A percentile compares a stretch with the other conserved stretches of the same genome.
Evolutionary conservation across 2,329 filamentous ascomycete genomes (phyloP).

Genomic region (Aspergillus floridensis): DNA sequence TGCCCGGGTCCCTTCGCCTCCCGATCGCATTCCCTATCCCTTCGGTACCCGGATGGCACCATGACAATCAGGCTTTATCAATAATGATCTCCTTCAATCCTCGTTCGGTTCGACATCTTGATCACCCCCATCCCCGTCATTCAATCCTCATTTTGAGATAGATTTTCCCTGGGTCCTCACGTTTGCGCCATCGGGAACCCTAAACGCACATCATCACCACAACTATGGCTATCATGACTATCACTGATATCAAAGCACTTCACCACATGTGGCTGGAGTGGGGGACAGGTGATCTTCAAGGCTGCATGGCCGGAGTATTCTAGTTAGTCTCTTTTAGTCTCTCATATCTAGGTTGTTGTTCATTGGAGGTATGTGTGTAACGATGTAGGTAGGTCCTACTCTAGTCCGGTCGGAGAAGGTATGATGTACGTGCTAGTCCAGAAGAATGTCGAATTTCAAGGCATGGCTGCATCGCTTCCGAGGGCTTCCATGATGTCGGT

Average conservation of each 20-base stretch:
- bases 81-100: not conserved
- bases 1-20: constrained; percentile 15
- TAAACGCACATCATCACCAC: not conserved
- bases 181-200: not conserved
- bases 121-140: not conserved
- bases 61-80: not conserved
- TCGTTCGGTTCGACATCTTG: not conserved
- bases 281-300: constrained; percentile 23
- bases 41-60: constrained; percentile 8
- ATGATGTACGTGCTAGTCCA: constrained; percentile 9
- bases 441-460: constrained; percentile 12
- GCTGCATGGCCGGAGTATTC: constrained; percentile 22
- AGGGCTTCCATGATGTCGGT: constrained; percentile 6
- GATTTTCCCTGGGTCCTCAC: not conserved
- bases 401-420: constrained; percentile 1
- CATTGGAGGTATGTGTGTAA: constrained; percentile 14
- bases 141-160: not conserved
- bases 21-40: constrained; percentile 14
- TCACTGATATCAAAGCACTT: not conserved
- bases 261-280: constrained; percentile 10
- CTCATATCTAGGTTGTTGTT: constrained; percentile 3
- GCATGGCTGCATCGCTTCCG: constrained; percentile 9
- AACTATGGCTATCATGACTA: not conserved
- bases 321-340: constrained; percentile 11
- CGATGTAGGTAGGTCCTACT: constrained; percentile 12